Percentiles rank a stretch among this genome's conserved stretches.
Conservation (phyloP, 106 monocot species). For the Iris macrosiphon region DNA sequence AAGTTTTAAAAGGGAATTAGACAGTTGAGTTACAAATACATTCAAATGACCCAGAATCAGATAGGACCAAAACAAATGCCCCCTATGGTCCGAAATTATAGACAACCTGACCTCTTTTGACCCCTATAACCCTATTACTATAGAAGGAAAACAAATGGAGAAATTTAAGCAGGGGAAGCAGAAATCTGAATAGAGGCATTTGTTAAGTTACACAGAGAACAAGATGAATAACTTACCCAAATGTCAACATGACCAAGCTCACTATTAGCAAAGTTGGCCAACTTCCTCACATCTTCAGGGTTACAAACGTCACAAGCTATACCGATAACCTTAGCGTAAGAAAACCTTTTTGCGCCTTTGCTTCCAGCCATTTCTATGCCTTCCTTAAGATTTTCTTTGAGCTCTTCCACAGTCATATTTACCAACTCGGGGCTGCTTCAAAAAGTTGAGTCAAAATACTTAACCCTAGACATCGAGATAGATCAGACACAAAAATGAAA, state of each 20-base stretch:
- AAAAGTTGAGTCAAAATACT: not conserved
- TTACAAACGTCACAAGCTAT: slow-evolving; percentile 81
- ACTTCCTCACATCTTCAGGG: slow-evolving; percentile 70
- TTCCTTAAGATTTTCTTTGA: slow-evolving; percentile 58
- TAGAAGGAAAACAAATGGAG: too few species aligned
- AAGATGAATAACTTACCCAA: slow-evolving; percentile 42
- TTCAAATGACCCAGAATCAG: too few species aligned
- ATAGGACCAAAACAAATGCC: too few species aligned
- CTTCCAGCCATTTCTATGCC: slow-evolving; percentile 32
- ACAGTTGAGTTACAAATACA: too few species aligned
- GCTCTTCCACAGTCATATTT: slow-evolving; percentile 50
- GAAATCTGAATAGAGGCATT: too few species aligned
- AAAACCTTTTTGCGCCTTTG: slow-evolving; percentile 33
- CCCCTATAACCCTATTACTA: too few species aligned
- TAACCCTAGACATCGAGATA: too few species aligned
- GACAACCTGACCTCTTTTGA: too few species aligned
- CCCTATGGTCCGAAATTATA: too few species aligned
- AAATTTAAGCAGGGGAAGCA: too few species aligned
- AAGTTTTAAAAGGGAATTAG: too few species aligned
- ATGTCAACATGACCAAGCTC: slow-evolving; percentile 83
- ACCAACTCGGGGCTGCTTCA: slow-evolving; percentile 78
- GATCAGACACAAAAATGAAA: not conserved
- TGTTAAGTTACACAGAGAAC: too few species aligned
- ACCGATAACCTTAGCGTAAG: slow-evolving; percentile 70
- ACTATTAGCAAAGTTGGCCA: slow-evolving; percentile 51